Evolutionary conservation across 768 basidiomycete genomes (phyloP), one percentile per base, ranked within the genome.

Genomic region (Punctularia strigosozonata): DNA sequence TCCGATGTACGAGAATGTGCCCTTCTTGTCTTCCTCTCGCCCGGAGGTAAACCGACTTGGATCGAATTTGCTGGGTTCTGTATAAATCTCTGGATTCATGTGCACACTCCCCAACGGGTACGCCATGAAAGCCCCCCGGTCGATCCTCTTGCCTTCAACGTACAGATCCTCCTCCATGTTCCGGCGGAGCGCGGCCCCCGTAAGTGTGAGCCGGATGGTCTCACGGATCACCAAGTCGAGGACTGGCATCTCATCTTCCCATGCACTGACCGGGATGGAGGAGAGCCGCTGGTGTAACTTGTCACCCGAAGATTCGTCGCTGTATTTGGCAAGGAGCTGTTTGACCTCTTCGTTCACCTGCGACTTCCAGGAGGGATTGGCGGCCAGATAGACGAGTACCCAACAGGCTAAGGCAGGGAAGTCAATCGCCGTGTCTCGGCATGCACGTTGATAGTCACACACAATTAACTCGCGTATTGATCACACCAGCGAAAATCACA

Each of bases 221-320:
- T 68, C 64, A 14, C 62, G 58, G 19, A 65, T 56, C 18, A 61
- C 49, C 12, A 55, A 41, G 12, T 66, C 64, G 22, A 65, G n/a
- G 8, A 48, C 45, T 3, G 64, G 64, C 48, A 63, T 56, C 35
- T 61, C 53, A 12, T 60, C 58, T 43, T 67, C 65, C 65, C 64
- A 68, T 13, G 55, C 61, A 2, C 44, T 31, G 31, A 61, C 46
- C 1, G 65, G 60, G 25, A 68, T 55, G 3, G 48, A 19, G 1
- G 61, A 45, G 12, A 68, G 57, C 2, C 56, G 61, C 35, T 50
- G 51, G 42, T 62, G 54, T 5, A 63, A 49, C 4, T 60, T 50
- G 8, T 64, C 59, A 1, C 39, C 25, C 4, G 54, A 44, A 6
- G 49, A 31, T 1, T 48, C 37, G 37, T 50, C 43, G 21, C 56